Percentiles rank a stretch among this genome's conserved stretches.
These are phyloP conservation scores for Trichoderma endophyticum DNA, from an alignment of 2,329 filamentous ascomycete species.

Conservation along the genomic window DNA sequence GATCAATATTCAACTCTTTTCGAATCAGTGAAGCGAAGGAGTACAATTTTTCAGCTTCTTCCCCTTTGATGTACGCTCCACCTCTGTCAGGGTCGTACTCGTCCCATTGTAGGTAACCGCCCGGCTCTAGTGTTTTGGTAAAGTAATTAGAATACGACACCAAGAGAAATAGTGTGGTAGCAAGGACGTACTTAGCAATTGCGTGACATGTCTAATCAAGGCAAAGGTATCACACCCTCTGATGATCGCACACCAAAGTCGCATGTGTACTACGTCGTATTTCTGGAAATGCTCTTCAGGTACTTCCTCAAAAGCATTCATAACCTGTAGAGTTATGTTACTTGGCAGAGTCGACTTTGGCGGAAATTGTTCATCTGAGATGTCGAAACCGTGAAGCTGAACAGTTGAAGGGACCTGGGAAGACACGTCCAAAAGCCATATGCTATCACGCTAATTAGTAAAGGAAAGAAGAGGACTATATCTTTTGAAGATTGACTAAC, in stretches of 20 bases:
- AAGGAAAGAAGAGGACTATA: no score
- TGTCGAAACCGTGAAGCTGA: conserved; percentile 5
- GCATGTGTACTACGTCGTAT: conserved; percentile 5
- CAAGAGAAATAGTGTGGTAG: not conserved
- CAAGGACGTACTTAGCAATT: not conserved
- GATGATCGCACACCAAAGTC: not conserved
- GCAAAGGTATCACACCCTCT: not conserved
- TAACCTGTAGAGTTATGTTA: not conserved
- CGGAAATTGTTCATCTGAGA: conserved; percentile 9
- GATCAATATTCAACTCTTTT: not conserved
- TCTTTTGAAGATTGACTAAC: not conserved
- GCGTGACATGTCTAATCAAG: not conserved
- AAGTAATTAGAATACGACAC: not conserved
- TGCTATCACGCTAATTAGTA: not conserved
- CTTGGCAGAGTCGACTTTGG: not conserved
- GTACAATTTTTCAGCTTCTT: not conserved
- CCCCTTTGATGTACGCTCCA: not conserved
- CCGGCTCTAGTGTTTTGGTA: not conserved
- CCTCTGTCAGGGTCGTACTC: not conserved
- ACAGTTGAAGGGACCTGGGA: conserved; percentile 9
- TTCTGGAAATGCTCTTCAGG: not conserved
- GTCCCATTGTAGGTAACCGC: not conserved
- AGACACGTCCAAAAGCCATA: conserved; percentile 12
- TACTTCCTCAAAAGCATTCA: not conserved
- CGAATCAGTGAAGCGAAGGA: not conserved